Evolutionary conservation across 2,329 filamentous ascomycete species (phyloP).

Genomic region (Xylariaceae sp.): DNA sequence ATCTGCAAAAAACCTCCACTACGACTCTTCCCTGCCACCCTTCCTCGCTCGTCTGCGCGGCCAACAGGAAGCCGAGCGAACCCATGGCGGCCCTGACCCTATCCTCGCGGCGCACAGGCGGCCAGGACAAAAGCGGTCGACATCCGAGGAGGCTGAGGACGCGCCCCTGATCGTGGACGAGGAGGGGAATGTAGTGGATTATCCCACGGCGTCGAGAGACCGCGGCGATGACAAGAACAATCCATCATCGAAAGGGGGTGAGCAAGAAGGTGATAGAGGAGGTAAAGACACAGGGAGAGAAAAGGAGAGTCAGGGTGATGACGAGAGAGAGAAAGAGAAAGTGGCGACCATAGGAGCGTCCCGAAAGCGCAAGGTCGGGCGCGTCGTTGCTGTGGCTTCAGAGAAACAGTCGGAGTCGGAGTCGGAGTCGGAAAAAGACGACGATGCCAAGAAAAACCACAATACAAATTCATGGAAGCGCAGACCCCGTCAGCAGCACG

Average conservation of each 20-base stretch:
- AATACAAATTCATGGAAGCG: constrained; percentile 10
- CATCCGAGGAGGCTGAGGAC: constrained; percentile 69
- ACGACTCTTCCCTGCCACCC: constrained; percentile 54
- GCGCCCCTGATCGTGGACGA: constrained; percentile 71
- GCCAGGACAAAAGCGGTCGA: constrained; percentile 46
- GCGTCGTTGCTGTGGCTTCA: constrained; percentile 34
- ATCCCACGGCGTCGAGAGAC: constrained; percentile 23
- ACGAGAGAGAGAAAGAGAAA: constrained; percentile 31
- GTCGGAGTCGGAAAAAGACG: constrained; percentile 25
- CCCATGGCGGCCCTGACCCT: constrained; percentile 44
- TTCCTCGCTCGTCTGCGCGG: constrained; percentile 55
- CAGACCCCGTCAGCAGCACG: too few relatives aligned
- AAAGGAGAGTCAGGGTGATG: constrained; percentile 31
- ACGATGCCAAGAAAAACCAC: constrained; percentile 9
- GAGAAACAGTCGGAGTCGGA: constrained; percentile 4
- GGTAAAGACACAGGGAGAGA: constrained; percentile 21
- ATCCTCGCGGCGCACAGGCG: constrained; percentile 45
- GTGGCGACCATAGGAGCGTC: constrained; percentile 38
- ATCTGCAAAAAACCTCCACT: constrained; percentile 65
- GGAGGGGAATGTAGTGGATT: constrained; percentile 56
- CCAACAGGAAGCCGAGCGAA: constrained; percentile 32
- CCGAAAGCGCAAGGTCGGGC: constrained; percentile 53
- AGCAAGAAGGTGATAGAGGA: constrained; percentile 10
- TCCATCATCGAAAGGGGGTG: constrained; percentile 13
- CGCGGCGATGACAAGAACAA: constrained; percentile 14